These are phyloP conservation scores for Naganishia vishniacii DNA, from an alignment of 768 basidiomycete genomes.

Conservation along the genomic window DNA sequence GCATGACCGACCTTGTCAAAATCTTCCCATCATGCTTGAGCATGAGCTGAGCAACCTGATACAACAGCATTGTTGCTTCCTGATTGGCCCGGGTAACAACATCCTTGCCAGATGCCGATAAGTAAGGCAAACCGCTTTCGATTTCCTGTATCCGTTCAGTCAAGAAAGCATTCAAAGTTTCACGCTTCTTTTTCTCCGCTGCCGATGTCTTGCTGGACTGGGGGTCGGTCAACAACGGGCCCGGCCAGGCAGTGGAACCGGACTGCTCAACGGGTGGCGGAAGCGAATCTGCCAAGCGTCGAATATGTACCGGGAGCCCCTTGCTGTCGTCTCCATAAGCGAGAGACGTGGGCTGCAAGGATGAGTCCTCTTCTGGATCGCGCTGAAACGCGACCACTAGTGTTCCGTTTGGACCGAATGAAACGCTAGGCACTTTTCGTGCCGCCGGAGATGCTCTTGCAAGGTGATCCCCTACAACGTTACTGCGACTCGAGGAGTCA, in stretches of 20 bases:
- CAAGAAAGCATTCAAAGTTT: constrained; percentile 69
- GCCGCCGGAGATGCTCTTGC: constrained; percentile 16
- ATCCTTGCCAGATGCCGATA: constrained; percentile 52
- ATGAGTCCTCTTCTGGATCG: not conserved
- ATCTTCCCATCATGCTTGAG: constrained; percentile 84
- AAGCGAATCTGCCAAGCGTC: constrained; percentile 60
- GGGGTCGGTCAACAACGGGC: constrained; percentile 72
- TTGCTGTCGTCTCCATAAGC: constrained; percentile 60
- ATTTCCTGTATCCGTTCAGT: constrained; percentile 70
- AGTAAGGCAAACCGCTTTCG: constrained; percentile 67
- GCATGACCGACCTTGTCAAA: constrained; percentile 66
- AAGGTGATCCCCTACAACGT: constrained; percentile 13
- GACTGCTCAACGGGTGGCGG: constrained; percentile 60
- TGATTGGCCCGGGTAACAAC: constrained; percentile 55
- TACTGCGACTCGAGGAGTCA: not conserved
- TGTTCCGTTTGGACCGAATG: constrained; percentile 85
- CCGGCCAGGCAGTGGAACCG: constrained; percentile 65
- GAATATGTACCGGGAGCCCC: constrained; percentile 69
- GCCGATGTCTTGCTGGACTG: constrained; percentile 60
- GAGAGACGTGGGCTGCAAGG: constrained; percentile 37
- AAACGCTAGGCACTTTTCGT: constrained; percentile 59
- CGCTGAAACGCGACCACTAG: constrained; percentile 74
- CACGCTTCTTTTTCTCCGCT: constrained; percentile 73
- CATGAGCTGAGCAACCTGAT: constrained; percentile 70
- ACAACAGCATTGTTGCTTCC: constrained; percentile 70